Evolutionary conservation across 2,329 filamentous ascomycete genomes (phyloP), one percentile per base, ranked within the genome.

Genomic region (Neopestalotiopsis rosae): DNA sequence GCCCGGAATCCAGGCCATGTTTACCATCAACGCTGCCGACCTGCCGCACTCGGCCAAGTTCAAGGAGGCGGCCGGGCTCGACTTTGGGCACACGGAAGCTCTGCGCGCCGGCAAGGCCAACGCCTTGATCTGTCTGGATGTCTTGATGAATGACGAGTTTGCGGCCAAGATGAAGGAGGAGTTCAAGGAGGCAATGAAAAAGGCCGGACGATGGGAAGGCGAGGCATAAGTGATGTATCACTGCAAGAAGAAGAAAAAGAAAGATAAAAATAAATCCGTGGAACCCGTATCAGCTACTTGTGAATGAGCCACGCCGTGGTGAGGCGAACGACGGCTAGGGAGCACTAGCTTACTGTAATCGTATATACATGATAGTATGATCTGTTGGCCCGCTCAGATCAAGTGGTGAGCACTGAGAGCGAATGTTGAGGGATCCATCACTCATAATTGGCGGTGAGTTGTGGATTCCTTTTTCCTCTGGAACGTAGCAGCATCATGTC

Each of bases 1-100:
- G 24, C 49, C 64, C 24, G 49, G 64, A 32, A 58, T 66, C 10
- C 64, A 66, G 64, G 64, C 64, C 20, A 66, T 66, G 64, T 66
- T 66, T 7, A 20, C 13, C 13, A 66, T 66, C 17, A 58, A 56
- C 7, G 49, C 42, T 5, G 17, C 64, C n/a, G 64, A 58, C 24
- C 49, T 66, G 32, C 64, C 64, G 6, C 64, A 66, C 52, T 66
- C 64, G 42, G 45, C 30, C 20, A 52, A 52, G 14, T 66, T 66
- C 49, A 45, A 40, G 30, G 64, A 66, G 24, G 64, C 64, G 3
- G 42, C 64, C 13, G 49, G 45, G 9, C 24, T 40, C 13, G 64
- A 57, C 17, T 56, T 32, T 66, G 42, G n/a, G n/a, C 64, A 66
- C 32, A 20, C n/a, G 12, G 64, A 66, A 14, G 64, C 64, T 20